Evolutionary conservation across 2,329 filamentous ascomycete species (phyloP).

Genomic region (Lithohypha guttulata): DNA sequence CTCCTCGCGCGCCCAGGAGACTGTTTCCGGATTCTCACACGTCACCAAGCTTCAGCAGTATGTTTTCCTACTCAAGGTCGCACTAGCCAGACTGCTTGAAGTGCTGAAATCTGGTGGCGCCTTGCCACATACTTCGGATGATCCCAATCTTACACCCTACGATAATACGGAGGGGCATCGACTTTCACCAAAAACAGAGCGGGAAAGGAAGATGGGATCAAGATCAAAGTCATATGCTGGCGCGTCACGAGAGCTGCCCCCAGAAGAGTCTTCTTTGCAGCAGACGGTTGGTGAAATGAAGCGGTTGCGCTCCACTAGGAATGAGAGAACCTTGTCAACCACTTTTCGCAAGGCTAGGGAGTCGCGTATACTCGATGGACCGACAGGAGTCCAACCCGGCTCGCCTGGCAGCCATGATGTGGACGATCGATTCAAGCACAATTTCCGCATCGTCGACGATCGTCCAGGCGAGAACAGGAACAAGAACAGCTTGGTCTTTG

Average conservation of each 20-base stretch:
- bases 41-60: slow-evolving; percentile 88
- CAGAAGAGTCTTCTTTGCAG: slow-evolving; percentile 71
- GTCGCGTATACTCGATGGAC: slow-evolving; percentile 84
- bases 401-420: slow-evolving; percentile 56
- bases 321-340: slow-evolving; percentile 88
- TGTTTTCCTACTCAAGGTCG: slow-evolving; percentile 82
- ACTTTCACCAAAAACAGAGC: slow-evolving; percentile 37
- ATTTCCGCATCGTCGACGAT: slow-evolving; percentile 71
- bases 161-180: slow-evolving; percentile 56
- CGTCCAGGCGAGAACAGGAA: slow-evolving; percentile 57
- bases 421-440: slow-evolving; percentile 27
- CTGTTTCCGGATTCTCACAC: slow-evolving; percentile 54
- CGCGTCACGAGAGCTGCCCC: slow-evolving; percentile 47
- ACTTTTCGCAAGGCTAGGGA: slow-evolving; percentile 83
- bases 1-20: slow-evolving; percentile 43
- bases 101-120: slow-evolving; percentile 77
- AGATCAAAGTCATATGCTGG: slow-evolving; percentile 66
- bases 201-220: slow-evolving; percentile 51
- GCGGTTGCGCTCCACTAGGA: slow-evolving; percentile 77
- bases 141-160: slow-evolving; percentile 56
- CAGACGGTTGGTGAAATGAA: slow-evolving; percentile 94
- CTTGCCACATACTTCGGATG: slow-evolving; percentile 64
- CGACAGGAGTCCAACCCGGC: slow-evolving; percentile 62
- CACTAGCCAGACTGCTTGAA: slow-evolving; percentile 76
- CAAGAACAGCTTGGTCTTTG: slow-evolving; percentile 72